A percentile compares a stretch with the other conserved stretches of the same genome.
These are phyloP conservation scores for Ramaria sp. DNA, from an alignment of 768 basidiomycete species.

Conservation along the genomic window DNA sequence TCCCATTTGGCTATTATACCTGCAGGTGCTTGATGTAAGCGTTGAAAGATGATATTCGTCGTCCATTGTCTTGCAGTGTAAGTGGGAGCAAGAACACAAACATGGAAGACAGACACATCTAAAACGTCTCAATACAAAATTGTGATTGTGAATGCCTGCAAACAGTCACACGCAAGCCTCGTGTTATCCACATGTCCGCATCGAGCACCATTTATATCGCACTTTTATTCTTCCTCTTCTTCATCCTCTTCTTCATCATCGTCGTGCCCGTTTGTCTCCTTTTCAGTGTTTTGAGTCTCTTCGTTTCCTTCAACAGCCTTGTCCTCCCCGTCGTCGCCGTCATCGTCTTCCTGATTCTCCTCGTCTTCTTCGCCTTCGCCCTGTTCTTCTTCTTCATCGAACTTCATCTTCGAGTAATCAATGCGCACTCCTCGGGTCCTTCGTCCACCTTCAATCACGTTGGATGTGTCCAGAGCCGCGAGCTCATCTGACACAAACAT, in stretches of 20 bases:
- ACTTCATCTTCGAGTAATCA: slow-evolving; percentile 19
- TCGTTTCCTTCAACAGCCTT: slow-evolving; percentile 11
- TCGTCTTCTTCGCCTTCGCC: slow-evolving; percentile 40
- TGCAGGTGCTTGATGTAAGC: too few species aligned
- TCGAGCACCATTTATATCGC: neutral
- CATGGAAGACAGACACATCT: neutral
- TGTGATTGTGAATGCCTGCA: neutral
- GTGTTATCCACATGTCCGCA: neutral
- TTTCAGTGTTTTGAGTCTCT: slow-evolving; percentile 9
- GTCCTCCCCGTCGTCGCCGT: neutral
- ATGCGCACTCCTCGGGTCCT: slow-evolving; percentile 19
- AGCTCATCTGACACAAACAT: slow-evolving; percentile 15
- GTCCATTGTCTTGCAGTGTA: too few species aligned
- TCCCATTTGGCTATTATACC: too few species aligned
- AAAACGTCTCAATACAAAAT: neutral
- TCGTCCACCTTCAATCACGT: slow-evolving; percentile 15
- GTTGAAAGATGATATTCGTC: too few species aligned
- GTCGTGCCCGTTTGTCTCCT: slow-evolving; percentile 16
- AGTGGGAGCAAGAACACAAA: too few species aligned
- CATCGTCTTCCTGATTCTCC: slow-evolving; percentile 33
- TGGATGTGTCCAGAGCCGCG: slow-evolving; percentile 14
- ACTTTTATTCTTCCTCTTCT: slow-evolving; percentile 25
- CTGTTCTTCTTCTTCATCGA: slow-evolving; percentile 17
- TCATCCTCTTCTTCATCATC: slow-evolving; percentile 29
- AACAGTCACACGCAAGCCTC: neutral